These are phyloP conservation scores for Pichia ethanolica DNA, from an alignment of 805 yeast genomes.

Conservation along the genomic window DNA sequence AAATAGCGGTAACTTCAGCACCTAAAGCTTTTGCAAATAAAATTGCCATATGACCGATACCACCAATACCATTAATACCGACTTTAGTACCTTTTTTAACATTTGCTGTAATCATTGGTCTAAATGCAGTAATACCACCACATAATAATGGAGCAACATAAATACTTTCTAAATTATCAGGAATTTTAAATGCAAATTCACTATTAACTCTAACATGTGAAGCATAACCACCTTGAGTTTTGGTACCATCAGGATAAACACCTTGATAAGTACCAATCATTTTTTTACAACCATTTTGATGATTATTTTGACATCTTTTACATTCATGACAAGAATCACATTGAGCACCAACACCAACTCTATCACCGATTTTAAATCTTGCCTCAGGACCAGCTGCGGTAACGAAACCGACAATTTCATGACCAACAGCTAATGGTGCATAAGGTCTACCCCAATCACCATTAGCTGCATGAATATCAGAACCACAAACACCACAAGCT, in stretches of 20 bases:
- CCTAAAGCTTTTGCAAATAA: slow-evolving; percentile 53
- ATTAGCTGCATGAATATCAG: slow-evolving; percentile 39
- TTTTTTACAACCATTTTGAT: slow-evolving; percentile 43
- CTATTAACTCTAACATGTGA: slow-evolving; percentile 39
- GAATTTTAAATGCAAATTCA: slow-evolving; percentile 41
- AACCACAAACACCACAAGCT: slow-evolving; percentile 44
- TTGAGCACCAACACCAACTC: slow-evolving; percentile 47
- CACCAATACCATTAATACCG: slow-evolving; percentile 43
- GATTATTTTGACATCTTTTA: slow-evolving; percentile 29
- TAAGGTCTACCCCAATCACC: slow-evolving; percentile 22
- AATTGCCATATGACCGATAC: slow-evolving; percentile 41
- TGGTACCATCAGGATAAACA: slow-evolving; percentile 37
- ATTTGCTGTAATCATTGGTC: slow-evolving; percentile 37
- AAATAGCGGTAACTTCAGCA: slow-evolving; percentile 51
- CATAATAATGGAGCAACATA: slow-evolving; percentile 48
- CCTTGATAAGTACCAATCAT: slow-evolving; percentile 45
- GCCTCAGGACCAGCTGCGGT: slow-evolving; percentile 30
- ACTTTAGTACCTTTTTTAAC: slow-evolving; percentile 43
- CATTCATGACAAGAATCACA: slow-evolving; percentile 33
- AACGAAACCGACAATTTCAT: slow-evolving; percentile 40
- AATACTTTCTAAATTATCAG: slow-evolving; percentile 35
- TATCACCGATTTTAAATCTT: slow-evolving; percentile 36
- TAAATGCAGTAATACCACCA: slow-evolving; percentile 49
- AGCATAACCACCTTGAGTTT: slow-evolving; percentile 43
- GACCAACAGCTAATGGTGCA: slow-evolving; percentile 32